Evolutionary conservation across 495 filamentous ascomycete species (phyloP).

Genomic region (Pyrenula aspistea): DNA sequence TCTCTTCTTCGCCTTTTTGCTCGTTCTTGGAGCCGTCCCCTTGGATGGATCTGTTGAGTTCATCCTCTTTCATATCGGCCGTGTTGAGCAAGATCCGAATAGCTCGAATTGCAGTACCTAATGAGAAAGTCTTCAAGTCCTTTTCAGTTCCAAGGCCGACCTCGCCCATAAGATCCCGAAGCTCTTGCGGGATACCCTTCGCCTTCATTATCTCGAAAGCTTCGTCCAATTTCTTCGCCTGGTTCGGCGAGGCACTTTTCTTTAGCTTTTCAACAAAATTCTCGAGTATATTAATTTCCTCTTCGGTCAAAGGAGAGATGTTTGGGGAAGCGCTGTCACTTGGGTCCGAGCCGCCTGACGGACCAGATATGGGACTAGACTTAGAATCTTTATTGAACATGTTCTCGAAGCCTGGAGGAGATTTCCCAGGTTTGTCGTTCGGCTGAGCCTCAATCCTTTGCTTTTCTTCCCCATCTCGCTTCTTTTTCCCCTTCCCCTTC

Average conservation of each 20-base stretch:
- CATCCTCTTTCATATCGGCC: conserved; percentile 13
- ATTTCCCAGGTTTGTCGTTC: conserved; percentile 14
- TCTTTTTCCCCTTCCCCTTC: conserved; percentile 10
- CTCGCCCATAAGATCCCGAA: conserved; percentile 34
- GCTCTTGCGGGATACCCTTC: conserved; percentile 36
- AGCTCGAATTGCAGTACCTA: conserved; percentile 17
- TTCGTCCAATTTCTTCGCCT: conserved; percentile 27
- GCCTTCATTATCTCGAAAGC: conserved; percentile 33
- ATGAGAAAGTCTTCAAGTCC: conserved; percentile 33
- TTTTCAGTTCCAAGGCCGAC: conserved; percentile 25
- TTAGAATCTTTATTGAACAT: conserved; percentile 13
- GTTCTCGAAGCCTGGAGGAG: conserved; percentile 11
- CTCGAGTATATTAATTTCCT: conserved; percentile 27
- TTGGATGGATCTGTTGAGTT: conserved; percentile 11
- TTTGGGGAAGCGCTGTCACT: conserved; percentile 22
- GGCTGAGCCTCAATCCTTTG: conserved; percentile 21
- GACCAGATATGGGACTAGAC: conserved; percentile 19
- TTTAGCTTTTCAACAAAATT: conserved; percentile 27
- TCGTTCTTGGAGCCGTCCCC: conserved; percentile 9
- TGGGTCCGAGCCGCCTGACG: conserved; percentile 19
- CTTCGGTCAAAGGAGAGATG: conserved; percentile 22
- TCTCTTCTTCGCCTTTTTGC: conserved; percentile 16
- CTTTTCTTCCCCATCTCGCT: conserved; percentile 19
- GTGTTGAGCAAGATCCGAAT: conserved; percentile 10
- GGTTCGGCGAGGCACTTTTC: conserved; percentile 29